phyloP scores from a whole-genome alignment of 371 early-diverging fungal species.

The Saksenaea vasiformis region DNA sequence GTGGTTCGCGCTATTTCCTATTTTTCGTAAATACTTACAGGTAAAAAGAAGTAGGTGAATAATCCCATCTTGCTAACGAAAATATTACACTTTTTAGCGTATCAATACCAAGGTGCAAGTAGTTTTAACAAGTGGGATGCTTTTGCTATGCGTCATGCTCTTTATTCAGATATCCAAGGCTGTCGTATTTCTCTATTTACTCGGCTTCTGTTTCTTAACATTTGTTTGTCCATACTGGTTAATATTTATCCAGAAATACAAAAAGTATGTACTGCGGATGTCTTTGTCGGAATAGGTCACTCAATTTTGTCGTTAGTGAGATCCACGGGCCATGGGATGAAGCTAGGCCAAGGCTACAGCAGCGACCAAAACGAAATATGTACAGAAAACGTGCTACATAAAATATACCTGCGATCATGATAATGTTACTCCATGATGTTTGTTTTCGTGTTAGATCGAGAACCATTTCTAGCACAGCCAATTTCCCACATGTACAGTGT shows the following conservation, averaged over 20 bases:
- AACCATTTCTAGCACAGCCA: no score
- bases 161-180: conserved; percentile 72
- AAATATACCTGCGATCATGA: background rate
- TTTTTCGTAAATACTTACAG: conserved; percentile 79
- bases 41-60: conserved; percentile 32
- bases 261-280: conserved; percentile 70
- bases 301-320: conserved; percentile 56
- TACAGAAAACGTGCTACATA: conserved; percentile 27
- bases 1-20: conserved; percentile 93
- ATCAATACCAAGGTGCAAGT: conserved; percentile 60
- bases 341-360: conserved; percentile 76
- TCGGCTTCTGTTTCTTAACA: conserved; percentile 75
- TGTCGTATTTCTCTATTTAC: conserved; percentile 67
- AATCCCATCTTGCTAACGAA: background rate
- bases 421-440: no score
- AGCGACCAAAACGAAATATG: conserved; percentile 36
- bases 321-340: conserved; percentile 98
- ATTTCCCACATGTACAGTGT: no score
- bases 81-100: conserved; percentile 37
- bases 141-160: conserved; percentile 59
- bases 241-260: conserved; percentile 89
- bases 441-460: no score
- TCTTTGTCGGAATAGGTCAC: background rate
- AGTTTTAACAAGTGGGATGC: conserved; percentile 61
- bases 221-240: conserved; percentile 91